Evolutionary conservation across 2,329 filamentous ascomycete species (phyloP).

Genomic region (Coniella vitis): DNA sequence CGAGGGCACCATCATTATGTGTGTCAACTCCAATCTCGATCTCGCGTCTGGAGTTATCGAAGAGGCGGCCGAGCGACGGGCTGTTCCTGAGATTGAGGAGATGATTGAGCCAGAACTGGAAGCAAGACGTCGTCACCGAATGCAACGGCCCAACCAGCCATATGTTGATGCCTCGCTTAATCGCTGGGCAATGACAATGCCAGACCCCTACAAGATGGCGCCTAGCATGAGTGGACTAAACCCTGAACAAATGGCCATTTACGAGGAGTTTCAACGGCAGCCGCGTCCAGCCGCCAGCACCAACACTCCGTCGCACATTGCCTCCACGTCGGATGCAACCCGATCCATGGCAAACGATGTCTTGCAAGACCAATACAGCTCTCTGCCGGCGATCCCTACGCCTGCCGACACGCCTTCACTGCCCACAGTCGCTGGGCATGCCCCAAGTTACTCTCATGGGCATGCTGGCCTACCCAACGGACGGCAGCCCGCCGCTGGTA

Average conservation of each 20-base stretch:
- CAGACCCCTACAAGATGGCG: conserved; percentile 84
- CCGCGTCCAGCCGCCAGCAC: conserved; percentile 56
- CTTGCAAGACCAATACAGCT: conserved; percentile 53
- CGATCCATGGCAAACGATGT: conserved; percentile 57
- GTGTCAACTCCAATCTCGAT: conserved; percentile 95
- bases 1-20: conserved; percentile 95
- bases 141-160: conserved; percentile 70
- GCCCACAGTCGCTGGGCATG: conserved; percentile 44
- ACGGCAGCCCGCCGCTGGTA: conserved; percentile 37
- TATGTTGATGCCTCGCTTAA: conserved; percentile 79
- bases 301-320: conserved; percentile 47
- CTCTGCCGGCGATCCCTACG: conserved; percentile 51
- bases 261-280: conserved; percentile 90
- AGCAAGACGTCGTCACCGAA: conserved; percentile 66
- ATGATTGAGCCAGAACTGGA: conserved; percentile 80
- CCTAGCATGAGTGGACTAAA: conserved; percentile 67
- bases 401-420: conserved; percentile 53
- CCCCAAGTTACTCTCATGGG: conserved; percentile 50
- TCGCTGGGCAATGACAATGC: conserved; percentile 89
- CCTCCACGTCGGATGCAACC: conserved; percentile 54
- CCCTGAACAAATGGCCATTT: conserved; percentile 87
- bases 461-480: conserved; percentile 44
- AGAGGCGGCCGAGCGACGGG: conserved; percentile 89
- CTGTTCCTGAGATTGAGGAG: conserved; percentile 89
- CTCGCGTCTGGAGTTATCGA: conserved; percentile 90